phyloP scores from a whole-genome alignment of 2,329 filamentous ascomycete genomes.

The Aspergillus hiratsukae region DNA sequence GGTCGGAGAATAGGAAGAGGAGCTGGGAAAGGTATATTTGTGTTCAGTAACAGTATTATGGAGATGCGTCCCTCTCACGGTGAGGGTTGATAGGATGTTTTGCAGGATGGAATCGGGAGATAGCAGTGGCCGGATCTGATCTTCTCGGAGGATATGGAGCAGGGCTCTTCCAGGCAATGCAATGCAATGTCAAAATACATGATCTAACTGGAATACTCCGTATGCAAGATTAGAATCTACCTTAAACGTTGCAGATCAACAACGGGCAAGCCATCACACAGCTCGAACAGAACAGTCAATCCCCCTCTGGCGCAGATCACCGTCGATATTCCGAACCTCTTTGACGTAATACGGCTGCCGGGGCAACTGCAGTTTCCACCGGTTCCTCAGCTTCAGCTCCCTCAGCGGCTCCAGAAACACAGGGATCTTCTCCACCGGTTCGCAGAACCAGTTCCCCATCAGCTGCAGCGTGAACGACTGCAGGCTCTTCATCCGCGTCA shows the following conservation, averaged over 20 bases:
- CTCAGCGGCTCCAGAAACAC: slow-evolving; percentile 34
- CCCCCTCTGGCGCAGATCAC: slow-evolving; percentile 28
- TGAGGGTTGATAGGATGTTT: neutral
- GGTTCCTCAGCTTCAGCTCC: slow-evolving; percentile 17
- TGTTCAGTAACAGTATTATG: neutral
- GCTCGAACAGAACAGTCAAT: slow-evolving; percentile 29
- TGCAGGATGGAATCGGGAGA: neutral
- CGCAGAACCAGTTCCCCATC: slow-evolving; percentile 34
- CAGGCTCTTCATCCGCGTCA: slow-evolving; percentile 22
- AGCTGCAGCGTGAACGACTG: slow-evolving; percentile 30
- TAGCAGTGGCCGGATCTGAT: neutral
- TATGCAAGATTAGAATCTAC: neutral
- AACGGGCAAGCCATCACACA: slow-evolving; percentile 1
- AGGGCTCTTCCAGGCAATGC: neutral
- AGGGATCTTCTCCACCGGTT: slow-evolving; percentile 32
- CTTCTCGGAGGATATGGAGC: neutral
- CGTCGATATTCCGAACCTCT: slow-evolving; percentile 25
- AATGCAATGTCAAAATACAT: neutral
- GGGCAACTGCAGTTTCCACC: slow-evolving; percentile 31
- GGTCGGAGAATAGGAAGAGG: neutral
- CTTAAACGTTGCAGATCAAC: neutral
- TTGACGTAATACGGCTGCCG: slow-evolving; percentile 31
- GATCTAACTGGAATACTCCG: neutral
- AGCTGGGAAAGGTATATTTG: too few relatives aligned
- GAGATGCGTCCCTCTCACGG: neutral